Evolutionary conservation across 2,329 filamentous ascomycete species (phyloP), one percentile per base, ranked within the genome.

Genomic region (Aspergillus pseudoterreus): DNA sequence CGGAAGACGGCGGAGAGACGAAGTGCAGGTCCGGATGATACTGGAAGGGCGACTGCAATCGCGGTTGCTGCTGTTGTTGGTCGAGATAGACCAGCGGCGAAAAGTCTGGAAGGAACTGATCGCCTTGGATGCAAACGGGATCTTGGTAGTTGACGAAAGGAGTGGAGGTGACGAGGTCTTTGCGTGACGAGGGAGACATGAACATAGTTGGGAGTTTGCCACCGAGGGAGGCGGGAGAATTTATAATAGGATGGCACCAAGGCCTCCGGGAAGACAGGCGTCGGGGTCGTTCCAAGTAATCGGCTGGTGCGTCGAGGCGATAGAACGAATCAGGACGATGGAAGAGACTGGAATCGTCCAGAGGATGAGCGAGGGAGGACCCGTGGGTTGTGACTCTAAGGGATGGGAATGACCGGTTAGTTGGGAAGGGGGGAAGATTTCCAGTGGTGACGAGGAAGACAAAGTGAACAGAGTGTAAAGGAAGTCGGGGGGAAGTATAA

Each of bases 141-240:
- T 68, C 65, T 50, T 63, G 54, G 52, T 63, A 60, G 60, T 63
- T 63, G 57, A 59, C 36, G 49, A 57, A 57, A 42, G 57, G 46
- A 48, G 53, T 36, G 45, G 57, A 56, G 54, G 63, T 71, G 68
- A 71, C 70, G 66, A 69, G 65, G 69, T 62, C 69, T 67, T 72
- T 72, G 70, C 69, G 69, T 72, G 59, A 55, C n/a, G 58, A 54
- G 53, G 69, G 65, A 61, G 69, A 62, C 62, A 69, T 66, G 63
- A 69, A 67, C 69, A 72, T 72, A 64, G 64, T 70, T 36, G 45
- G 59, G 57, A 65, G 45, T 65, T 67, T 54, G 65, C 65, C 65
- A 68, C 65, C 54, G 58, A 38, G 57, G 62, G 53, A 56, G 56
- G 58, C 36, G 48, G 60, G 59, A 49, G 55, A 56, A 62, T 65